Evolutionary conservation across 2,329 filamentous ascomycete species (phyloP).

Genomic region (Trichoderma semiorbis): DNA sequence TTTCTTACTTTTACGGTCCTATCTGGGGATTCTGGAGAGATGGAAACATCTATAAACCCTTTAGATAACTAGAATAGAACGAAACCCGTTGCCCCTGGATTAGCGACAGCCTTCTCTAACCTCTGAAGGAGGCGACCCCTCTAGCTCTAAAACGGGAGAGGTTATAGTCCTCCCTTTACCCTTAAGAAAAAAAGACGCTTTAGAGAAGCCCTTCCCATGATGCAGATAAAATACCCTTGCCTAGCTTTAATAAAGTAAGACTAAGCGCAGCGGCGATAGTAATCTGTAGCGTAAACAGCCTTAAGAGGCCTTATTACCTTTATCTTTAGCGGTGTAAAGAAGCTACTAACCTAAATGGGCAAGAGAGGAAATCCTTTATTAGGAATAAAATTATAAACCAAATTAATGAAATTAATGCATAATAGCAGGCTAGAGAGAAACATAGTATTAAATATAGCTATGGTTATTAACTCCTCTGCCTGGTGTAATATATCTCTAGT

Average conservation of each 20-base stretch:
- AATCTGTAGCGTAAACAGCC: not conserved
- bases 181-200: too few species aligned
- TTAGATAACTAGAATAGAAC: not conserved
- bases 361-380: not conserved
- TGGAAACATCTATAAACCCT: not conserved
- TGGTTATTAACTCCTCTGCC: not conserved
- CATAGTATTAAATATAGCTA: not conserved
- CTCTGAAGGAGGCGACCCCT: too few species aligned
- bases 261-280: too few species aligned
- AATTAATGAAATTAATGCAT: not conserved
- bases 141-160: too few species aligned
- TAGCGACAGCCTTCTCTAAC: too few species aligned
- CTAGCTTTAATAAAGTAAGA: not conserved
- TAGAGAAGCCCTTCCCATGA: not conserved
- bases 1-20: not conserved
- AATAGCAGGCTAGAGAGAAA: not conserved
- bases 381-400: not conserved
- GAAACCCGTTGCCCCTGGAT: too few species aligned
- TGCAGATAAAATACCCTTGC: not conserved
- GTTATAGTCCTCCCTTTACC: too few species aligned
- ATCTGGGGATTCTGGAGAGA: not conserved
- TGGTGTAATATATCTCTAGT: not conserved
- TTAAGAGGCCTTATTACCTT: not conserved
- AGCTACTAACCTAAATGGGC: too few species aligned
- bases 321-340: not conserved